phyloP scores from a whole-genome alignment of 73 alveolate species.

The Paramecium bursaria region DNA sequence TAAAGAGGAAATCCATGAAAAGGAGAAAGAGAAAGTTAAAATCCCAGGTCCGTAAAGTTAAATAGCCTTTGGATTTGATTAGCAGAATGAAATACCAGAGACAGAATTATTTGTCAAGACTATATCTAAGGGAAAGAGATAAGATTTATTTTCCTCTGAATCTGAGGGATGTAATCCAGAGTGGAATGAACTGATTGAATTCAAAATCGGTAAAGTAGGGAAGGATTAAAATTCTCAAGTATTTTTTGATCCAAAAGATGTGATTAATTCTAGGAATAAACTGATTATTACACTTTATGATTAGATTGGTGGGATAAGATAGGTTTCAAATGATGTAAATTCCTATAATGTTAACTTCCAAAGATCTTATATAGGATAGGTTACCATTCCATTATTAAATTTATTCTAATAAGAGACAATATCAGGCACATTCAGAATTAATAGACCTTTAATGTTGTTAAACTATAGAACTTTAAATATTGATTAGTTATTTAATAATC shows the following conservation, averaged over 20 bases:
- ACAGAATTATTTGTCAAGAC: slow-evolving; percentile 89
- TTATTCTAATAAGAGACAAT: slow-evolving; percentile 73
- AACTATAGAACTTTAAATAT: slow-evolving; percentile 73
- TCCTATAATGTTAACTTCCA: slow-evolving; percentile 36
- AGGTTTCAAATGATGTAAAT: slow-evolving; percentile 61
- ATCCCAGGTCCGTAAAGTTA: slow-evolving; percentile 3
- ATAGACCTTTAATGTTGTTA: slow-evolving; percentile 92
- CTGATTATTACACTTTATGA: slow-evolving; percentile 93
- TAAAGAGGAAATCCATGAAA: not conserved
- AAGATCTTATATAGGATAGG: slow-evolving; percentile 44
- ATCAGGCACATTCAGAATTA: slow-evolving; percentile 93
- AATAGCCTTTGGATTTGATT: slow-evolving; percentile 38
- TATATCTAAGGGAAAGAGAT: slow-evolving; percentile 80
- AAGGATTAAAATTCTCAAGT: slow-evolving; percentile 75
- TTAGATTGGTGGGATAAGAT: slow-evolving; percentile 73
- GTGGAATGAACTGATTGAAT: slow-evolving; percentile 94
- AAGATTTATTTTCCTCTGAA: slow-evolving; percentile 86
- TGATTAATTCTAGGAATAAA: slow-evolving; percentile 87
- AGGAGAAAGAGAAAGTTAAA: slow-evolving; percentile 5
- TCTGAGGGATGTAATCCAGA: slow-evolving; percentile 98
- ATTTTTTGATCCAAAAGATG: slow-evolving; percentile 91
- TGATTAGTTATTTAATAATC: slow-evolving; percentile 58
- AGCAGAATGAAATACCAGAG: slow-evolving; percentile 79
- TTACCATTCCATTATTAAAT: slow-evolving; percentile 63
- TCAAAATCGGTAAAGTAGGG: slow-evolving; percentile 25